A percentile compares a stretch with the other conserved stretches of the same genome.
phyloP scores from a whole-genome alignment of 257 asterid genomes.

The Petunia axillaris region DNA sequence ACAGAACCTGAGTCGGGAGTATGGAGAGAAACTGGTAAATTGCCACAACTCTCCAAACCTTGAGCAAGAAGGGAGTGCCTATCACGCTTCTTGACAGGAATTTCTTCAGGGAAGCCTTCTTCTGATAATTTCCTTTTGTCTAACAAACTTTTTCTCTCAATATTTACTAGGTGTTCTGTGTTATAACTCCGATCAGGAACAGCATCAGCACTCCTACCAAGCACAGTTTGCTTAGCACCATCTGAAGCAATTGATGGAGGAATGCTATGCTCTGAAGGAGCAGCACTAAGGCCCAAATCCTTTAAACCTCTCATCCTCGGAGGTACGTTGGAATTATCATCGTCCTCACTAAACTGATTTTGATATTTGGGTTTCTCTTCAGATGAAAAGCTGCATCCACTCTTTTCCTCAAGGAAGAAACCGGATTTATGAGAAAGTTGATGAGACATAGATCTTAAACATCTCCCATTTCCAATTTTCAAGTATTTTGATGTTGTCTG shows the following conservation, averaged over 20 bases:
- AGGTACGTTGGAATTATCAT: constrained; percentile 55
- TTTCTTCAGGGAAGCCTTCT: constrained; percentile 39
- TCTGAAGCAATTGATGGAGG: constrained; percentile 44
- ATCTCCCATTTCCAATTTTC: constrained; percentile 50
- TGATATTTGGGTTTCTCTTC: constrained; percentile 48
- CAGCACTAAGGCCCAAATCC: constrained; percentile 74
- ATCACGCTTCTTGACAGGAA: constrained; percentile 42
- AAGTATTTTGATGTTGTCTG: constrained; percentile 46
- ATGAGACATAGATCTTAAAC: constrained; percentile 40
- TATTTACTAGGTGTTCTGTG: constrained; percentile 32
- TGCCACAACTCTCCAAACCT: constrained; percentile 41
- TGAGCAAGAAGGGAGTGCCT: constrained; percentile 41
- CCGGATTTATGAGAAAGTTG: constrained; percentile 47
- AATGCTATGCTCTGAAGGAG: constrained; percentile 54
- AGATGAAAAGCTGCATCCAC: constrained; percentile 39
- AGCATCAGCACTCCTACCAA: constrained; percentile 33
- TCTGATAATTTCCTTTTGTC: constrained; percentile 51
- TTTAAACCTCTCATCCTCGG: constrained; percentile 88
- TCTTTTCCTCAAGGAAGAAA: constrained; percentile 48
- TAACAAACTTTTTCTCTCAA: constrained; percentile 25
- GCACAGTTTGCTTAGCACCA: constrained; percentile 36
- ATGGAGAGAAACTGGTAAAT: constrained; percentile 35
- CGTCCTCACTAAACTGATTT: constrained; percentile 62
- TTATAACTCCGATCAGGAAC: constrained; percentile 31
- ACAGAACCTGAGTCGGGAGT: constrained; percentile 43